phyloP scores from a whole-genome alignment of 179 eudicot species.

The Silene vulgaris region DNA sequence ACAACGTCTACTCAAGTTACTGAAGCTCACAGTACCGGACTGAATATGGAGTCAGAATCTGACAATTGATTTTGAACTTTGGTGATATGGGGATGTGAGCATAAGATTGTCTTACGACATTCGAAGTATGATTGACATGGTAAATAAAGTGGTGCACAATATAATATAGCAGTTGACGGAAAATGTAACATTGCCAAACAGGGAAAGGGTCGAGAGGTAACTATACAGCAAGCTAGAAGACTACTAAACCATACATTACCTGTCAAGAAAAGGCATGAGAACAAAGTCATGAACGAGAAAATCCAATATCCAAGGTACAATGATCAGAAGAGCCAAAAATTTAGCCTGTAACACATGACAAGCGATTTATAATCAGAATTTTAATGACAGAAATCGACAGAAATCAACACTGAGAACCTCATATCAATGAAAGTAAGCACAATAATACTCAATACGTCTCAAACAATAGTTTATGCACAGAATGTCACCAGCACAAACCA shows the following conservation, averaged over 20 bases:
- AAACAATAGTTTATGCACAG: not conserved
- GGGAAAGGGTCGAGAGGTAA: not conserved
- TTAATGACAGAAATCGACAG: conserved; percentile 1
- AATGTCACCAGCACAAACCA: not conserved
- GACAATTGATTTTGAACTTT: not conserved
- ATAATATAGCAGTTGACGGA: not conserved
- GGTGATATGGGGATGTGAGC: not conserved
- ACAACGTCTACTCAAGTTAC: not conserved
- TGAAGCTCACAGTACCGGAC: not conserved
- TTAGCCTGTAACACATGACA: conserved; percentile 63
- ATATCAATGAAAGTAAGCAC: not conserved
- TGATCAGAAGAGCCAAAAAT: conserved; percentile 73
- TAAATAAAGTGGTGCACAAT: not conserved
- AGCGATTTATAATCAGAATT: not conserved
- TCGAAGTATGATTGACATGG: not conserved
- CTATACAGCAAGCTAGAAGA: not conserved
- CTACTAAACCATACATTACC: conserved; percentile 1
- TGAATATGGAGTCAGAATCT: not conserved
- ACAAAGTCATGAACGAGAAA: conserved; percentile 87
- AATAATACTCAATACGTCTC: not conserved
- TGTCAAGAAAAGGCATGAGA: conserved; percentile 48
- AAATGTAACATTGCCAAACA: not conserved
- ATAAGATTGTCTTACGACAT: not conserved
- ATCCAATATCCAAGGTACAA: conserved; percentile 82
- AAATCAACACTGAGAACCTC: not conserved